These are phyloP conservation scores for Periconia digitata DNA, from an alignment of 2,329 filamentous ascomycete species.

Conservation along the genomic window DNA sequence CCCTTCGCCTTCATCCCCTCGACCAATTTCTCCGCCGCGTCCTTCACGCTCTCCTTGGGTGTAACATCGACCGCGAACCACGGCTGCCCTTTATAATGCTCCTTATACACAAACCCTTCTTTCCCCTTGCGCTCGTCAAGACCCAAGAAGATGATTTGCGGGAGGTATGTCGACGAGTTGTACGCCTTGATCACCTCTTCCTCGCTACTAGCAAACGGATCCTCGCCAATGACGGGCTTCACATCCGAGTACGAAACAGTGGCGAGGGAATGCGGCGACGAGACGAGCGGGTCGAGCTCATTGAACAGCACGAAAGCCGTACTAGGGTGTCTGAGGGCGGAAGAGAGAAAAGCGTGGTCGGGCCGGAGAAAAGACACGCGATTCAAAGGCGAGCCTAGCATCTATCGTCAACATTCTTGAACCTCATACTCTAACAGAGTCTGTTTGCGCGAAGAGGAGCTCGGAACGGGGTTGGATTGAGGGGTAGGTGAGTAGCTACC, in stretches of 20 bases:
- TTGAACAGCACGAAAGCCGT: conserved; percentile 78
- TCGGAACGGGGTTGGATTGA: not conserved
- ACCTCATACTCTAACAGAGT: too few relatives aligned
- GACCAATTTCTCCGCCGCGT: conserved; percentile 64
- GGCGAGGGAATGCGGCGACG: conserved; percentile 62
- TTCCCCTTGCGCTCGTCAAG: conserved; percentile 66
- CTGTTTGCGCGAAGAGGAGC: too few relatives aligned
- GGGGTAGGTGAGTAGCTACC: conserved; percentile 32
- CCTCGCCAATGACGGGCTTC: conserved; percentile 66
- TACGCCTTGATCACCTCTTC: conserved; percentile 71
- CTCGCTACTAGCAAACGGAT: conserved; percentile 72
- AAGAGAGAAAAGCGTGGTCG: conserved; percentile 69
- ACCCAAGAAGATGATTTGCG: conserved; percentile 82
- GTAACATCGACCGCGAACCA: conserved; percentile 92
- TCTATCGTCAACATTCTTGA: too few relatives aligned
- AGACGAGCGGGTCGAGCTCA: conserved; percentile 72
- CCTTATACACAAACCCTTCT: conserved; percentile 62
- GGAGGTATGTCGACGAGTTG: conserved; percentile 68
- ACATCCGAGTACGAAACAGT: conserved; percentile 72
- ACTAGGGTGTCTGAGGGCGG: conserved; percentile 66
- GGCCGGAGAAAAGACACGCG: conserved; percentile 75
- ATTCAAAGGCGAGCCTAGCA: conserved; percentile 75
- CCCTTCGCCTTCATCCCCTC: conserved; percentile 62
- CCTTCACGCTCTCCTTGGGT: conserved; percentile 64
- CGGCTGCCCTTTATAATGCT: conserved; percentile 73